A percentile compares a stretch with the other conserved stretches of the same genome.
Evolutionary conservation across 768 basidiomycete species (phyloP).

Genomic region (Mycena albidolilacea): DNA sequence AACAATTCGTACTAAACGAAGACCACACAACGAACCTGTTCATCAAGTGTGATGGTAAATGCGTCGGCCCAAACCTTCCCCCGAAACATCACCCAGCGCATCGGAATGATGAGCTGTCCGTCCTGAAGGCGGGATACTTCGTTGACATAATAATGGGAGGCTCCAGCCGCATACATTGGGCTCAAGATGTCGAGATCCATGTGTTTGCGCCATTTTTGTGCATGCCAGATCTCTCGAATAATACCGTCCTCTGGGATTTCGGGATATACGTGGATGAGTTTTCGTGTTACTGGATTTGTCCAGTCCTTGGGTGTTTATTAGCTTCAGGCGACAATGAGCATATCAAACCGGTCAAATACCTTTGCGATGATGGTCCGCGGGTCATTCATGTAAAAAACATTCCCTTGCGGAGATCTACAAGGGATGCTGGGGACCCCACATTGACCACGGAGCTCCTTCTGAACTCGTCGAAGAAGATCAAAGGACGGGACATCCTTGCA

Average conservation of each 20-base stretch:
- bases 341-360: background rate
- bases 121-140: background rate
- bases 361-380: conserved; percentile 3
- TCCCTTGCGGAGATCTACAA: background rate
- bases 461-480: conserved; percentile 13
- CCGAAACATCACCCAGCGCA: background rate
- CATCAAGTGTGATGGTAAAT: background rate
- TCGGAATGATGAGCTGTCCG: background rate
- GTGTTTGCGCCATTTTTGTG: conserved; percentile 1
- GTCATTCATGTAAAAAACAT: conserved; percentile 18
- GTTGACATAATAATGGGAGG: background rate
- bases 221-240: conserved; percentile 12
- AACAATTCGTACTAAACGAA: background rate
- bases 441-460: background rate
- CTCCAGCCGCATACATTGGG: background rate
- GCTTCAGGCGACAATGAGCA: background rate
- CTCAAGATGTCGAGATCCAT: conserved; percentile 6
- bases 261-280: conserved; percentile 6
- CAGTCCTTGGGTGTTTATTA: background rate
- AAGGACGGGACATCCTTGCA: conserved; percentile 26
- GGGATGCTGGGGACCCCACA: background rate
- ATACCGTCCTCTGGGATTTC: conserved; percentile 16
- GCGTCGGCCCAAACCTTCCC: background rate
- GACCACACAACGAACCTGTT: background rate
- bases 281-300: conserved; percentile 5